Percentiles rank a stretch among this genome's conserved stretches.
These are phyloP conservation scores for Botrytis galanthina DNA, from an alignment of 2,329 filamentous ascomycete species.

Conservation along the genomic window DNA sequence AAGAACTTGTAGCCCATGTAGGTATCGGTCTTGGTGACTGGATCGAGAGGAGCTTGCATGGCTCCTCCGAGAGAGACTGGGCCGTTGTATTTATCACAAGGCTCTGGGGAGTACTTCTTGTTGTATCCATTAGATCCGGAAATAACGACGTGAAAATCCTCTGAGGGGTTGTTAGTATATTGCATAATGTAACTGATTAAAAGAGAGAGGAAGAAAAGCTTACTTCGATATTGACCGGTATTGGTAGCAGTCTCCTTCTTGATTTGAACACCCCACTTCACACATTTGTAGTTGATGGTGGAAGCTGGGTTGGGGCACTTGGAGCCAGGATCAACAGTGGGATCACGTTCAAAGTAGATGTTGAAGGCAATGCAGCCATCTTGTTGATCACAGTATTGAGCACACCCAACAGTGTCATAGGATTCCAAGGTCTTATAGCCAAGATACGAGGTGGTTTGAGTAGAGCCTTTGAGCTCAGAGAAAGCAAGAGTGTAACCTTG, in stretches of 20 bases:
- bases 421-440: conserved; percentile 34
- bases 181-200: background rate
- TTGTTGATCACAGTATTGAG: conserved; percentile 35
- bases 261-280: conserved; percentile 39
- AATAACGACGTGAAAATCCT: conserved; percentile 43
- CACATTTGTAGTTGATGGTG: conserved; percentile 40
- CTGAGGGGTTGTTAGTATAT: conserved; percentile 16
- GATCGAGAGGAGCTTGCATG: conserved; percentile 38
- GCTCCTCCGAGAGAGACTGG: conserved; percentile 37
- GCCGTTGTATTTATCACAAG: conserved; percentile 22
- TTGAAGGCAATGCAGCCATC: conserved; percentile 39
- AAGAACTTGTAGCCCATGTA: conserved; percentile 38
- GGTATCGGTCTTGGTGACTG: conserved; percentile 30
- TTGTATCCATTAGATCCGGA: conserved; percentile 46
- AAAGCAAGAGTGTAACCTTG: conserved; percentile 40
- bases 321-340: conserved; percentile 35
- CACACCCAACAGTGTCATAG: conserved; percentile 38
- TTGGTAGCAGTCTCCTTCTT: conserved; percentile 38
- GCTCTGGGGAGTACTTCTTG: conserved; percentile 29
- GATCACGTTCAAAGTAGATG: conserved; percentile 41
- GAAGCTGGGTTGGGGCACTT: conserved; percentile 39
- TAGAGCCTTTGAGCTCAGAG: conserved; percentile 36
- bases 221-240: conserved; percentile 37
- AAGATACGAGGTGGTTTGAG: conserved; percentile 34
- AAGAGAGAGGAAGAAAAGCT: background rate